Conservation (phyloP, 2,329 filamentous ascomycete species). For the Talaromyces atroroseus region DNA sequence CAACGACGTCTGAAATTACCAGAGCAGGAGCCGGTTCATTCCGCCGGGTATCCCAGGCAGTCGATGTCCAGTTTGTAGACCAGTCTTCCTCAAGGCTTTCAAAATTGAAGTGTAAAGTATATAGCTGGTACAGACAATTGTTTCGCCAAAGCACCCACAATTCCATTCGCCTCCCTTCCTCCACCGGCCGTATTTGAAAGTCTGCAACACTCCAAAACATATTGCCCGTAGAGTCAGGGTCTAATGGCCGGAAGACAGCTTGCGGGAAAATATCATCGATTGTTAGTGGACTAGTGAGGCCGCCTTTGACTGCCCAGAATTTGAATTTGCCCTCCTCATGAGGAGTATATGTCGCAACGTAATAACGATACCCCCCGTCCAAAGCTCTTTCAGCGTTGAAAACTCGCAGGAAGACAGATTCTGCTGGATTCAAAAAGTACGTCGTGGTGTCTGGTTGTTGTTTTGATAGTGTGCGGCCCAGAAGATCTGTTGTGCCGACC, state of each 20-base stretch:
- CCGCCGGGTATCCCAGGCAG: conserved; percentile 56
- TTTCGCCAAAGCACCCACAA: conserved; percentile 82
- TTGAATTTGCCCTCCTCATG: conserved; percentile 87
- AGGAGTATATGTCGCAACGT: conserved; percentile 79
- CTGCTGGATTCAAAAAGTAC: conserved; percentile 72
- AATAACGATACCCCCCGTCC: conserved; percentile 47
- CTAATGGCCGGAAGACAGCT: conserved; percentile 59
- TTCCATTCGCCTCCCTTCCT: conserved; percentile 52
- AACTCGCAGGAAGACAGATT: conserved; percentile 70
- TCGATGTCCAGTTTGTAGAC: conserved; percentile 64
- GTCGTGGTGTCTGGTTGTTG: conserved; percentile 65
- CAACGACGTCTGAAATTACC: conserved; percentile 59
- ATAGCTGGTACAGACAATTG: conserved; percentile 70
- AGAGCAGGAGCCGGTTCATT: conserved; percentile 52
- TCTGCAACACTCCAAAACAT: conserved; percentile 77
- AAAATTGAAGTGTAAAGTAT: conserved; percentile 67
- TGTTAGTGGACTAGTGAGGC: conserved; percentile 51
- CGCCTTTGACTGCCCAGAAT: conserved; percentile 73
- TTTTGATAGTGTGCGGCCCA: conserved; percentile 58
- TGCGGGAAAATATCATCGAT: conserved; percentile 68
- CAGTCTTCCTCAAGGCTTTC: conserved; percentile 59
- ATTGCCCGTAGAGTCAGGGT: conserved; percentile 56
- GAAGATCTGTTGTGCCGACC: conserved; percentile 68
- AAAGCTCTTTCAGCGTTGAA: conserved; percentile 52
- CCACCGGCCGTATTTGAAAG: conserved; percentile 57